Percentiles rank a stretch among this genome's conserved stretches.
Conservation (phyloP, 2,329 filamentous ascomycete genomes). For the Colletotrichum acutatum region DNA sequence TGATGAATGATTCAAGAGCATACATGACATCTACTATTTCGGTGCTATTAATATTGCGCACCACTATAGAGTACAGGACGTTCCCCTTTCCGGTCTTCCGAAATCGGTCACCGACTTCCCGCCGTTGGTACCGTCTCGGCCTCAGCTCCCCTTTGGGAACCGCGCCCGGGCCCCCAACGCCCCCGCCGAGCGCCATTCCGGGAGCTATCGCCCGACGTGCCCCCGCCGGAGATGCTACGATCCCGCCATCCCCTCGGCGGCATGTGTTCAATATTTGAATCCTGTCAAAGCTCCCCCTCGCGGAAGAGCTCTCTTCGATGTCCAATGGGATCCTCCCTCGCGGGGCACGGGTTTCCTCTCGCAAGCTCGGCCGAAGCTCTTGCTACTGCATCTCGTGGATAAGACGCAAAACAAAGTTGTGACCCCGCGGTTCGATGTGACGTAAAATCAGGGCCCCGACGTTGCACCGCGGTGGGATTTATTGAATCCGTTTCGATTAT, state of each 20-base stretch:
- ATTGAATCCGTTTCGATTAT: constrained; percentile 10
- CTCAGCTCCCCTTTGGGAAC: constrained; percentile 22
- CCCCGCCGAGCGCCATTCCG: constrained; percentile 24
- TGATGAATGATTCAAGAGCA: constrained; percentile 19
- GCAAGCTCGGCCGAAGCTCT: neutral
- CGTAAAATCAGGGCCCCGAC: constrained; percentile 9
- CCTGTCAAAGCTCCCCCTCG: neutral
- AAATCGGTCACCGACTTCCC: constrained; percentile 23
- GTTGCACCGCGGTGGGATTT: constrained; percentile 12
- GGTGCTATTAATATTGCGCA: neutral
- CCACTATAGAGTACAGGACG: neutral
- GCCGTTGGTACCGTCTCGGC: constrained; percentile 17
- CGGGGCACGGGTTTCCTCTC: constrained; percentile 14
- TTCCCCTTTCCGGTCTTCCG: constrained; percentile 2
- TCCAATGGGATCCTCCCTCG: constrained; percentile 10
- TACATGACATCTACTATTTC: neutral
- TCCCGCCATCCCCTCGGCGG: constrained; percentile 18
- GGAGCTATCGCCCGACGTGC: constrained; percentile 15
- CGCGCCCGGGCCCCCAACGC: constrained; percentile 10
- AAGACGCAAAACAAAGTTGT: neutral
- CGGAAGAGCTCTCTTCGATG: neutral
- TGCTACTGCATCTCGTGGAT: neutral
- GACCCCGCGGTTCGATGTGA: constrained; percentile 28
- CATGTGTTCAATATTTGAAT: constrained; percentile 19
- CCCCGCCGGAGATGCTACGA: constrained; percentile 32